phyloP scores from a whole-genome alignment of 2,329 filamentous ascomycete species.

The Microdochium bolleyi region DNA sequence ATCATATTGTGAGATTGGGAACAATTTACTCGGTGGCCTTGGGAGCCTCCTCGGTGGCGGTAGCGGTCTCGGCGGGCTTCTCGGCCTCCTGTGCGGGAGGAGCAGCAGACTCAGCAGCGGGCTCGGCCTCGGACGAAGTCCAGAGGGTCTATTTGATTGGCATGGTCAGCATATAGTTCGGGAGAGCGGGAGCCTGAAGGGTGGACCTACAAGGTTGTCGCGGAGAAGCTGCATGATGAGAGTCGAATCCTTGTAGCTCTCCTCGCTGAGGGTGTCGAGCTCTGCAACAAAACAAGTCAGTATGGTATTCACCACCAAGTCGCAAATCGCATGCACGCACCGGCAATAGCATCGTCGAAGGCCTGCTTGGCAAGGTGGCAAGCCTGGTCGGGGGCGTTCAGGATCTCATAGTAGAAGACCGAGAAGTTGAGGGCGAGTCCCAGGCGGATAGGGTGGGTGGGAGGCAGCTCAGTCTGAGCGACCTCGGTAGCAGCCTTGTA shows the following conservation, averaged over 20 bases:
- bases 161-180: conserved; percentile 17
- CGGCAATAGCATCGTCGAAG: conserved; percentile 96
- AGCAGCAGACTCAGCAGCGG: conserved; percentile 43
- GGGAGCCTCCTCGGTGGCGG: conserved; percentile 49
- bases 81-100: conserved; percentile 48
- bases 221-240: conserved; percentile 98
- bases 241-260: conserved; percentile 99
- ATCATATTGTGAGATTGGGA: conserved; percentile 27
- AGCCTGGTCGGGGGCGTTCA: conserved; percentile 94
- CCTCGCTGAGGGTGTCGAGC: conserved; percentile 93
- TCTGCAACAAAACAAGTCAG: conserved; percentile 42
- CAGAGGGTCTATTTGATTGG: conserved; percentile 70
- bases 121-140: conserved; percentile 97
- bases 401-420: conserved; percentile 98
- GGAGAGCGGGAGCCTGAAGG: not conserved
- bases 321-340: not conserved
- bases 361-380: conserved; percentile 99
- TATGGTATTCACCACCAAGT: not conserved
- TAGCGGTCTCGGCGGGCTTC: conserved; percentile 45
- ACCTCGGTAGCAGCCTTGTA: conserved; percentile 99
- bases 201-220: conserved; percentile 74
- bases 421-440: conserved; percentile 98
- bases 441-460: conserved; percentile 95
- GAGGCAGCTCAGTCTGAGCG: conserved; percentile 93
- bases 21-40: conserved; percentile 56